A percentile compares a stretch with the other conserved stretches of the same genome.
Evolutionary conservation across 768 basidiomycete genomes (phyloP).

Genomic region (Harrya chromipes): DNA sequence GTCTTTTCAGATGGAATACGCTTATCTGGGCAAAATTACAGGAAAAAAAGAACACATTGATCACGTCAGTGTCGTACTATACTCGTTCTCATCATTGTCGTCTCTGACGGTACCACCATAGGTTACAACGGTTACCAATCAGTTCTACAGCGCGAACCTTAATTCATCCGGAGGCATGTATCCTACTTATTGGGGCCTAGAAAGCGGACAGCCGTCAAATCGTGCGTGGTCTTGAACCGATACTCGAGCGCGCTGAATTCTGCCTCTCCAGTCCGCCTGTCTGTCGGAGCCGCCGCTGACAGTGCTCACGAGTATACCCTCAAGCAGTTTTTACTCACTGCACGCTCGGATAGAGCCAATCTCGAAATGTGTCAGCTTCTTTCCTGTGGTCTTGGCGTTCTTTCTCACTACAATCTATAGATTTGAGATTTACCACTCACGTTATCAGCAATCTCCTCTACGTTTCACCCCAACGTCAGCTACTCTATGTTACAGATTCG

Average conservation of each 20-base stretch:
- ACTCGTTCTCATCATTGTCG: neutral
- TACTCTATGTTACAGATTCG: slow-evolving; percentile 68
- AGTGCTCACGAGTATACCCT: slow-evolving; percentile 78
- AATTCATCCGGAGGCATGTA: slow-evolving; percentile 57
- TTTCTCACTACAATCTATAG: slow-evolving; percentile 32
- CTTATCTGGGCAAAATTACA: slow-evolving; percentile 77
- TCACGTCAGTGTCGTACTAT: slow-evolving; percentile 38
- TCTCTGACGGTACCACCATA: slow-evolving; percentile 16
- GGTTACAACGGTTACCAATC: slow-evolving; percentile 48
- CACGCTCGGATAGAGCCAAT: slow-evolving; percentile 53
- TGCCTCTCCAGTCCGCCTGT: slow-evolving; percentile 36
- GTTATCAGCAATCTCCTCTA: slow-evolving; percentile 66
- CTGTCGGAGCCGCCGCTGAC: slow-evolving; percentile 66
- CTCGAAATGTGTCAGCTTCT: slow-evolving; percentile 61
- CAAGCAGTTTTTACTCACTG: slow-evolving; percentile 69
- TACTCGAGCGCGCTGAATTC: neutral
- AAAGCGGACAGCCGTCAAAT: slow-evolving; percentile 41
- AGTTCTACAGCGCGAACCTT: slow-evolving; percentile 47
- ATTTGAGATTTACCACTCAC: slow-evolving; percentile 58
- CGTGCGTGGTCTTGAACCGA: slow-evolving; percentile 36
- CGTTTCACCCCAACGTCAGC: slow-evolving; percentile 57
- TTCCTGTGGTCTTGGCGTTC: neutral
- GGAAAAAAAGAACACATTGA: slow-evolving; percentile 62
- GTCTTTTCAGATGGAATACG: slow-evolving; percentile 79
- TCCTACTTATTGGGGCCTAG: slow-evolving; percentile 55